These are phyloP conservation scores for Smallanthus sonchifolius DNA, from an alignment of 129 eudicot species.

Conservation along the genomic window DNA sequence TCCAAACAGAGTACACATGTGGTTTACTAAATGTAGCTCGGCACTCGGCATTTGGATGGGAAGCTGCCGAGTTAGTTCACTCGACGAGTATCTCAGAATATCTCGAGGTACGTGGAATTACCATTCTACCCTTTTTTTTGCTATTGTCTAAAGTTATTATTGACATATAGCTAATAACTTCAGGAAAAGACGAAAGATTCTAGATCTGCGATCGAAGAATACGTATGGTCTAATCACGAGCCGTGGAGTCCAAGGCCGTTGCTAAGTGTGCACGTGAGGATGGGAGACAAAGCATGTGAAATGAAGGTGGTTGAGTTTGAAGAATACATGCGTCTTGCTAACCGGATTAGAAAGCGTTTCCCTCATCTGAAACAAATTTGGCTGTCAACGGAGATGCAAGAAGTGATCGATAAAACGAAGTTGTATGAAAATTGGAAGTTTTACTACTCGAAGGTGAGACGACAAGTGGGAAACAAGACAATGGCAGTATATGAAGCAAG, in stretches of 20 bases:
- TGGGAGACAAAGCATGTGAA: conserved; percentile 99
- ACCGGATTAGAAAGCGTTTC: conserved; percentile 58
- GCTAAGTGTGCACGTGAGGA: conserved; percentile 92
- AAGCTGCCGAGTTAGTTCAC: conserved; percentile 81
- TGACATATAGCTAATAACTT: neutral
- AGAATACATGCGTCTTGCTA: conserved; percentile 85
- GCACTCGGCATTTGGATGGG: conserved; percentile 75
- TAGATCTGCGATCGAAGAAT: conserved; percentile 57
- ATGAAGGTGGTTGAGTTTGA: conserved; percentile 85
- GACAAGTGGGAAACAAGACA: conserved; percentile 74
- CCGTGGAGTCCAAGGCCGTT: conserved; percentile 89
- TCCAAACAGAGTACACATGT: conserved; percentile 86
- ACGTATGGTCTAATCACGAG: conserved; percentile 91
- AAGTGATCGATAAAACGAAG: conserved; percentile 62
- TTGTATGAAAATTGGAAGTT: conserved; percentile 59
- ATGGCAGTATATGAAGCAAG: conserved; percentile 91
- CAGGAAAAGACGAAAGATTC: conserved; percentile 40
- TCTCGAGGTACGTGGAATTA: conserved; percentile 30
- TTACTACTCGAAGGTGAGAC: conserved; percentile 71
- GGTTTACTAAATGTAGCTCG: conserved; percentile 78
- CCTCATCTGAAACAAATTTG: conserved; percentile 76
- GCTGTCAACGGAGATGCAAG: conserved; percentile 99
- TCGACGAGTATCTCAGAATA: conserved; percentile 20
- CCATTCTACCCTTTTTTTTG: neutral
- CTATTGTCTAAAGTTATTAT: neutral